A percentile compares a stretch with the other conserved stretches of the same genome.
phyloP scores from a whole-genome alignment of 1,284 basidiomycete species.

The Pseudomicrostroma phylloplanum region DNA sequence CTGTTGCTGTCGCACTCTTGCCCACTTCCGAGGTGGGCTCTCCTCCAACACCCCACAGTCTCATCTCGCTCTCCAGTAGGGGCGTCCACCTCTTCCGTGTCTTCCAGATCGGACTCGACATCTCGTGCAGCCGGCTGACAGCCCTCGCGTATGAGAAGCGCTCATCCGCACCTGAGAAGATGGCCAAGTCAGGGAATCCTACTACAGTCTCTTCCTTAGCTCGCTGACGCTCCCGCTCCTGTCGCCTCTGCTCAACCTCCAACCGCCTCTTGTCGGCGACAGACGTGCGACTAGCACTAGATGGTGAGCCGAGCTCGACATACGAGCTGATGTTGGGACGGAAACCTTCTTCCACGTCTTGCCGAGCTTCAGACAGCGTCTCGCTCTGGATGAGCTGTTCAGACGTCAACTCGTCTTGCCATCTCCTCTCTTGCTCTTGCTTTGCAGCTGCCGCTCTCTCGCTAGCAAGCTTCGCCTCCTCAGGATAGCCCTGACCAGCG shows the following conservation, averaged over 20 bases:
- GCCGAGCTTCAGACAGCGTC: conserved; percentile 57
- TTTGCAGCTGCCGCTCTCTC: conserved; percentile 6
- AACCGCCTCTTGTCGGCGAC: conserved; percentile 6
- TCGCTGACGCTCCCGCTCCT: conserved; percentile 10
- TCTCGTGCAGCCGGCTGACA: conserved; percentile 63
- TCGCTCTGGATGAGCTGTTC: conserved; percentile 61
- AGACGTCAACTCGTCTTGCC: conserved; percentile 25
- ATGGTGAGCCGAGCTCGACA: conserved; percentile 43
- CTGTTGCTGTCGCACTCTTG: not conserved
- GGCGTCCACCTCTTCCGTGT: conserved; percentile 30
- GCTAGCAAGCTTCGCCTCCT: conserved; percentile 17
- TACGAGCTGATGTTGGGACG: conserved; percentile 63
- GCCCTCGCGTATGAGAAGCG: conserved; percentile 66
- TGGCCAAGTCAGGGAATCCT: conserved; percentile 55
- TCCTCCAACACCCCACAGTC: conserved; percentile 19
- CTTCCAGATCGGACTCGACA: conserved; percentile 51
- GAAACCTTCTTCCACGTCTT: conserved; percentile 57
- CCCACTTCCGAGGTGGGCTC: not conserved
- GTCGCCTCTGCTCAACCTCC: conserved; percentile 1
- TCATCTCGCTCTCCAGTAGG: conserved; percentile 26
- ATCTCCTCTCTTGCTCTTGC: conserved; percentile 12
- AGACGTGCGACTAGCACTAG: not conserved
- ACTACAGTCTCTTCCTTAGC: conserved; percentile 3
- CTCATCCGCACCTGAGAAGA: conserved; percentile 66
- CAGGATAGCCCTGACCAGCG: conserved; percentile 21